Base-by-base conservation (phyloP, 768 basidiomycete species). In the Kondoa malvinella region DNA sequence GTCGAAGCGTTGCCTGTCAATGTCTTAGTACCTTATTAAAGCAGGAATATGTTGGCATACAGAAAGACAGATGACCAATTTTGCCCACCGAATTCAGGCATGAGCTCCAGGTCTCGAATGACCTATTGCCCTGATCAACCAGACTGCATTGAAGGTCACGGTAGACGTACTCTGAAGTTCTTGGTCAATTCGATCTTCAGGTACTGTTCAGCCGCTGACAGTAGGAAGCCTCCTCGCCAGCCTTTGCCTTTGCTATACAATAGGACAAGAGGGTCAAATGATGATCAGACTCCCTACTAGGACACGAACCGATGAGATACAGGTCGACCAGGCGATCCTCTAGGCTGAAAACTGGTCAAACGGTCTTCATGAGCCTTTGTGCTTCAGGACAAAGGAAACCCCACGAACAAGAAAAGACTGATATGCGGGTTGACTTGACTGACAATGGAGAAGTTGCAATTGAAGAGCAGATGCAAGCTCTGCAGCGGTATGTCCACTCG, bases 21-120 rank as follows among this genome's bases (percentile, higher is more conserved):
- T 26, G 27, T 2, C 59, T 29, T 61, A 50, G 64, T 34, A 26
- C 58, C 67, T 64, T 50, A 56, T 4, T 3, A 30, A 17, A 57
- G n/a, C 56, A 26, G 14, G 21, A 80, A 87, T 74, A 81, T 90
- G 75, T 95, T 96, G 63, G 89, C 83, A 76, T 97, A 95, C 63
- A 97, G 79, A 76, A 97, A 99, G 14, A 97, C 90, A 70, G 87
- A 87, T 0, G 89, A 90, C 94, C 94, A 97, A 76, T 99, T 94
- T 75, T 85, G 90, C 1, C 92, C 92, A 3, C 94, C 80, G 1
- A 97, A 73, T 68, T 90, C 86, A n/a, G 95, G 95, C 66, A 97
- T 81, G 26, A 99, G 82, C 75, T 99, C 95, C 1, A 99, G 82
- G 76, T 97, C 95, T 56, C 95, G 86, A 68, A 99, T 99, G 64